A percentile compares a stretch with the other conserved stretches of the same genome.
These are phyloP conservation scores for Fallopia convolvulus DNA, from an alignment of 148 eudicot genomes.

Conservation along the genomic window DNA sequence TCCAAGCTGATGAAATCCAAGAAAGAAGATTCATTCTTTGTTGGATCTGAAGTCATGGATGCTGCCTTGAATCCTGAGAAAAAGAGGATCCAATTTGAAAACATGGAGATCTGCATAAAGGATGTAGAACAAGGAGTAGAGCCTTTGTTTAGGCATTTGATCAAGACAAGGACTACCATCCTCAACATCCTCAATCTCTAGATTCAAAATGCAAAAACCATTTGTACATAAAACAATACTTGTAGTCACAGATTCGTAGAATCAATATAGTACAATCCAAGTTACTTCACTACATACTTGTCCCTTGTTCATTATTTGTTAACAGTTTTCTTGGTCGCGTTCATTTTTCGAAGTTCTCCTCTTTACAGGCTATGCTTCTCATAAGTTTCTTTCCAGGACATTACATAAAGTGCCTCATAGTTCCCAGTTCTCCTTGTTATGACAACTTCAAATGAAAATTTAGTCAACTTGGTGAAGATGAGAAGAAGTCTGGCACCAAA, in stretches of 20 bases:
- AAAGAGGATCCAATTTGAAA: constrained; percentile 13
- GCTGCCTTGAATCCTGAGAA: background rate
- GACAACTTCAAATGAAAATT: background rate
- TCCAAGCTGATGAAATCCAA: background rate
- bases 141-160: constrained; percentile 21
- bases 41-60: background rate
- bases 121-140: constrained; percentile 22
- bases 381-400: background rate
- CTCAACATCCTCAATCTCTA: constrained; percentile 28
- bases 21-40: background rate
- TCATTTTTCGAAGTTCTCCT: background rate
- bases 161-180: constrained; percentile 27
- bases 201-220: background rate
- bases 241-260: background rate
- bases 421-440: background rate
- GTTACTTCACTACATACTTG: background rate
- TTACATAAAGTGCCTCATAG: background rate
- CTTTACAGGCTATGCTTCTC: background rate
- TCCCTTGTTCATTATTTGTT: background rate
- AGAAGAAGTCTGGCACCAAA: background rate
- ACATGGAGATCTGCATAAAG: constrained; percentile 15
- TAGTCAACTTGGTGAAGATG: background rate
- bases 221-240: background rate
- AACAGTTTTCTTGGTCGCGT: background rate
- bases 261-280: background rate